A percentile compares a stretch with the other conserved stretches of the same genome.
phyloP scores from a whole-genome alignment of 164 flowering plant genomes.

The Echeveria elegans region DNA sequence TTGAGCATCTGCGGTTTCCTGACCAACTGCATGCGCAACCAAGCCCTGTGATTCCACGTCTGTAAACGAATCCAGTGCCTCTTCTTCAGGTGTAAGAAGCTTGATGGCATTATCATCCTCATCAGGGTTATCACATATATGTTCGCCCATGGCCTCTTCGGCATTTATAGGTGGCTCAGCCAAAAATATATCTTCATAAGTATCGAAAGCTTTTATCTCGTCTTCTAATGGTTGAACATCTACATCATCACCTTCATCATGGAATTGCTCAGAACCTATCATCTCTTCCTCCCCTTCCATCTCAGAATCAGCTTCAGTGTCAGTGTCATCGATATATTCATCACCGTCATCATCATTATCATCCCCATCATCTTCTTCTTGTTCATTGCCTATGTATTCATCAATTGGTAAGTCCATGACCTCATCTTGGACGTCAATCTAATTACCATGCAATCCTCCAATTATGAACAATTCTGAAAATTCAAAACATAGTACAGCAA shows the following conservation, averaged over 20 bases:
- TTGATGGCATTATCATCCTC: background rate
- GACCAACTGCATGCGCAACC: conserved; percentile 11
- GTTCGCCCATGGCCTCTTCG: conserved; percentile 18
- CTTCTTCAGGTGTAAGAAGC: background rate
- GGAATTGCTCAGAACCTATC: conserved; percentile 11
- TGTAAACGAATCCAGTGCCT: conserved; percentile 13
- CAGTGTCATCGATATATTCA: conserved; percentile 18
- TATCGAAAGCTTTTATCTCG: conserved; percentile 9
- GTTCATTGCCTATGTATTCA: conserved; percentile 23
- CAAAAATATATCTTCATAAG: conserved; percentile 16
- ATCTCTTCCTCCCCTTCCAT: background rate
- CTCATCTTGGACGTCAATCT: conserved; percentile 20
- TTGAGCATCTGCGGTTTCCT: conserved; percentile 15
- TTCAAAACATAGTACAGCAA: background rate
- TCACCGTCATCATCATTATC: conserved; percentile 17
- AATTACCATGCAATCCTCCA: background rate
- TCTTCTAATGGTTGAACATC: conserved; percentile 1
- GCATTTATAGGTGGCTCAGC: conserved; percentile 14
- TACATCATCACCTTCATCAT: conserved; percentile 8
- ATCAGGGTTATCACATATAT: conserved; percentile 17
- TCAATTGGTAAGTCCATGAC: conserved; percentile 14
- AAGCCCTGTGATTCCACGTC: conserved; percentile 19
- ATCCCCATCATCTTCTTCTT: conserved; percentile 17
- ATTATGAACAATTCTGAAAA: background rate
- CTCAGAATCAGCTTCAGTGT: conserved; percentile 13